Base-by-base conservation (phyloP, 2,329 filamentous ascomycete genomes). In the Thyridium curvatum region DNA sequence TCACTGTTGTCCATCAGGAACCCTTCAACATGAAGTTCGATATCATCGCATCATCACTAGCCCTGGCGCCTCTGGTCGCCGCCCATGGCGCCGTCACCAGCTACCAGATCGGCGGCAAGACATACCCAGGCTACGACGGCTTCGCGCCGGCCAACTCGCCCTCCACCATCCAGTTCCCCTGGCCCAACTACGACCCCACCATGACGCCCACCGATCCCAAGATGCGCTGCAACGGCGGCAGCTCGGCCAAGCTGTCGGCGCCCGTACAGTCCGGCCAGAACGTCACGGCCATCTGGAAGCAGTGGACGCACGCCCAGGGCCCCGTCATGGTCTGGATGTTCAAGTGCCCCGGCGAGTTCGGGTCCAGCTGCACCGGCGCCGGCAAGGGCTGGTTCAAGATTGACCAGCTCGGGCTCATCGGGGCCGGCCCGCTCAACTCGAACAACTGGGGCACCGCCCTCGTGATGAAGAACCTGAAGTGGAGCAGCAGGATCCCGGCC, bases 311-410 rank as follows among this genome's bases (percentile, higher is more conserved):
- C 47, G 55, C 64, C 38, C 71, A 76, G 49, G 72, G 72, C 1
- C 72, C 72, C 12, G 69, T 77, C 15, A 74, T 75, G 68, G 71
- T 77, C 3, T 76, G 66, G 65, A 51, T 70, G 51, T 69, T 69
- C 57, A 65, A 69, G 34, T 74, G 71, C 50, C 54, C 65, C 3
- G 56, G 58, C 17, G 63, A 59, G 40, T 72, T 73, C 52, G 52
- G 53, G 2, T 53, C 60, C 32, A 10, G 21, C 6, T 74, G 70
- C 46, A 64, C 69, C 41, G 72, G 72, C 28, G 66, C 64, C 38
- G 61, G 64, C 17, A 65, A 68, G 51, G 60, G 61, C 36, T 77
- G 72, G 72, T 76, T 75, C 64, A 74, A 75, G 60, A 72, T 75
- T 45, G 68, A 71, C 43, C 61, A 75, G 47, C 60, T 64, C 56